These are phyloP conservation scores for Aureobasidium mangrovei DNA, from an alignment of 2,329 filamentous ascomycete species.

Conservation along the genomic window DNA sequence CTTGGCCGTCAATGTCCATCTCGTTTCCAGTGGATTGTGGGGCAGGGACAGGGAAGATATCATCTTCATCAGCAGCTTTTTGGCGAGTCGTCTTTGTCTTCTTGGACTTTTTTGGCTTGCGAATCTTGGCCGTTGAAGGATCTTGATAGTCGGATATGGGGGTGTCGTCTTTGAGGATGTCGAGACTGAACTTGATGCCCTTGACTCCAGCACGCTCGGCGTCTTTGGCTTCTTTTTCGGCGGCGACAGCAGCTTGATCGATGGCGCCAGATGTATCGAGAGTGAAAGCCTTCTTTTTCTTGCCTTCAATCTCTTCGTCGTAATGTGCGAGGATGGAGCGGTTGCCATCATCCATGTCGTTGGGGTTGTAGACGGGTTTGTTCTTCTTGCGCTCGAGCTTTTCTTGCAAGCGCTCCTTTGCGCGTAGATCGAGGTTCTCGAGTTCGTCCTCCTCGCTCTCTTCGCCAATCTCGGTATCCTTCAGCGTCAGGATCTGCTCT, in stretches of 20 bases:
- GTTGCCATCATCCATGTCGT: constrained; percentile 56
- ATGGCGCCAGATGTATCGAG: constrained; percentile 69
- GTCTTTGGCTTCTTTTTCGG: constrained; percentile 32
- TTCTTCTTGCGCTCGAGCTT: constrained; percentile 83
- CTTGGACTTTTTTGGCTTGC: constrained; percentile 76
- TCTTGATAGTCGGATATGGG: constrained; percentile 83
- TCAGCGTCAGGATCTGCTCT: constrained; percentile 89
- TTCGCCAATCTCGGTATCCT: constrained; percentile 77
- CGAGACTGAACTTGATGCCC: constrained; percentile 65
- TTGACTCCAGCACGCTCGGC: constrained; percentile 50
- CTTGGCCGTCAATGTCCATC: constrained; percentile 66
- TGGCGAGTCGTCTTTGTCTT: constrained; percentile 69
- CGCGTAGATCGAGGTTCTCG: constrained; percentile 64
- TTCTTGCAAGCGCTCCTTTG: constrained; percentile 64
- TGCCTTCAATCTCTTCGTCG: constrained; percentile 88
- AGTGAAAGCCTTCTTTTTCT: constrained; percentile 74
- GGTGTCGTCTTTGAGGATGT: constrained; percentile 56
- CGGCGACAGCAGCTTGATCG: constrained; percentile 53
- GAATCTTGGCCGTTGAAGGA: constrained; percentile 77
- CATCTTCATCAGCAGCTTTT: constrained; percentile 55
- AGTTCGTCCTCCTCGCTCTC: constrained; percentile 81
- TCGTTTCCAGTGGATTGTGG: constrained; percentile 34
- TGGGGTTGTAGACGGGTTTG: constrained; percentile 79
- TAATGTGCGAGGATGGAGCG: constrained; percentile 76
- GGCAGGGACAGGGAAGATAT: constrained; percentile 36